phyloP scores from a whole-genome alignment of 306 rosid genomes.

The Quercus ilex region DNA sequence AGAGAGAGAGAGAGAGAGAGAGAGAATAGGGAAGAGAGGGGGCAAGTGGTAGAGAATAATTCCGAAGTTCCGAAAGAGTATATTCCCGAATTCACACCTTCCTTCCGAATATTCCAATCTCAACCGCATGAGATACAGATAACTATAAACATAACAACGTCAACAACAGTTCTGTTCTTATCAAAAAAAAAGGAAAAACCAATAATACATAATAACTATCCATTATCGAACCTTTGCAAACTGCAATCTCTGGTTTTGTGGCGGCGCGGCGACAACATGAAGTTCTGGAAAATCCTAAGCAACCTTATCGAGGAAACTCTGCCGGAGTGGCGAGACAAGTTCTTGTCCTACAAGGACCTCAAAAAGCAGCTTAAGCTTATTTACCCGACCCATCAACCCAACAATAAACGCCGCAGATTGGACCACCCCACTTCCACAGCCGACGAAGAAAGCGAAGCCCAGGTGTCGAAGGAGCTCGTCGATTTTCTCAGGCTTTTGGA shows the following conservation, averaged over 20 bases:
- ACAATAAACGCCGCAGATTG: constrained; percentile 36
- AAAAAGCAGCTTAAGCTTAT: constrained; percentile 73
- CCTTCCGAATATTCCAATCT: too few relatives aligned
- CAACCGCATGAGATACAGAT: too few relatives aligned
- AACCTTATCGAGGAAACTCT: constrained; percentile 66
- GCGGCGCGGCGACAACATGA: constrained; percentile 34
- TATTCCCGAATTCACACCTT: too few relatives aligned
- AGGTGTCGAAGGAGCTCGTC: constrained; percentile 39
- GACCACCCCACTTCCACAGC: constrained; percentile 9
- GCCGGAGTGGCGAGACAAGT: constrained; percentile 86
- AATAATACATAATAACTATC: too few relatives aligned
- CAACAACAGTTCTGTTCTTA: too few relatives aligned
- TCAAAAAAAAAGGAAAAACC: accelerated
- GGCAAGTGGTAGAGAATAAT: too few relatives aligned
- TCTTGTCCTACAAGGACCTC: constrained; percentile 69
- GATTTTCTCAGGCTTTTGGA: constrained; percentile 60
- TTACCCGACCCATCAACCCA: constrained; percentile 19
- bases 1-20: too few relatives aligned
- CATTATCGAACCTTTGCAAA: too few relatives aligned
- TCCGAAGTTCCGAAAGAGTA: too few relatives aligned
- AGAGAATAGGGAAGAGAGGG: too few relatives aligned
- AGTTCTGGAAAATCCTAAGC: constrained; percentile 76
- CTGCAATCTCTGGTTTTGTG: too few relatives aligned
- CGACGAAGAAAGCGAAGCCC: not conserved
- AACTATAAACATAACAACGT: too few relatives aligned